phyloP scores from a whole-genome alignment of 2,329 filamentous ascomycete species.

The Phaeoacremonium minimum region DNA sequence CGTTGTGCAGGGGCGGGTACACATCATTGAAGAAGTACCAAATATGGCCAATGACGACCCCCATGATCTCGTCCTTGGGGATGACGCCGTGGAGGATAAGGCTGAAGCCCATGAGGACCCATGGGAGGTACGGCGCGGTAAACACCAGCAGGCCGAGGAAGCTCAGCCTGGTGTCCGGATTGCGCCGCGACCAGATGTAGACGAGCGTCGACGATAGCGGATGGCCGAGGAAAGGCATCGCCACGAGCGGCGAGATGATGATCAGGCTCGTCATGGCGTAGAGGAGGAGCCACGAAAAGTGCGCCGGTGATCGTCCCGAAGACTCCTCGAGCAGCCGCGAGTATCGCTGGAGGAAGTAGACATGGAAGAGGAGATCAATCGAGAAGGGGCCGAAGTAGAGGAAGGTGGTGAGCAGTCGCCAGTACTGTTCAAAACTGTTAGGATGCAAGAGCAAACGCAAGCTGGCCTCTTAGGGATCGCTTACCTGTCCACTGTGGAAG shows the following conservation, averaged over 20 bases:
- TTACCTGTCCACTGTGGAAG: constrained; percentile 85
- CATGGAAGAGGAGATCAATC: constrained; percentile 91
- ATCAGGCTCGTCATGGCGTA: constrained; percentile 81
- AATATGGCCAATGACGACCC: constrained; percentile 88
- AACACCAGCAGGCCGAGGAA: constrained; percentile 88
- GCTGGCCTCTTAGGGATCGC: constrained; percentile 21
- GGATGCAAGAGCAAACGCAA: too few species aligned
- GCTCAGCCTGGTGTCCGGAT: constrained; percentile 85
- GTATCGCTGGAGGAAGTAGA: constrained; percentile 97
- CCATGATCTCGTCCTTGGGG: constrained; percentile 94
- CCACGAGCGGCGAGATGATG: constrained; percentile 77
- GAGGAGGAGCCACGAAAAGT: constrained; percentile 91
- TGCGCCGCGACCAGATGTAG: constrained; percentile 96
- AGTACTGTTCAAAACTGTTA: constrained; percentile 66
- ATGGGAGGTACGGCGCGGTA: constrained; percentile 89
- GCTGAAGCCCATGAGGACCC: constrained; percentile 92
- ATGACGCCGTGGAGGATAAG: constrained; percentile 84
- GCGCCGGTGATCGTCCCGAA: constrained; percentile 83
- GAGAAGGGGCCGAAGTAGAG: constrained; percentile 95
- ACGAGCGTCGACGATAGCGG: constrained; percentile 89
- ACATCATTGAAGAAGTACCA: constrained; percentile 99
- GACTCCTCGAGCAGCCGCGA: constrained; percentile 92
- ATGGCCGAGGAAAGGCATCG: constrained; percentile 91
- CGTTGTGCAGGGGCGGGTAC: constrained; percentile 85
- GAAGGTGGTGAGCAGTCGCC: constrained; percentile 93